A percentile compares a stretch with the other conserved stretches of the same genome.
These are phyloP conservation scores for Rauvolfia tetraphylla DNA, from an alignment of 257 asterid genomes.

Conservation along the genomic window DNA sequence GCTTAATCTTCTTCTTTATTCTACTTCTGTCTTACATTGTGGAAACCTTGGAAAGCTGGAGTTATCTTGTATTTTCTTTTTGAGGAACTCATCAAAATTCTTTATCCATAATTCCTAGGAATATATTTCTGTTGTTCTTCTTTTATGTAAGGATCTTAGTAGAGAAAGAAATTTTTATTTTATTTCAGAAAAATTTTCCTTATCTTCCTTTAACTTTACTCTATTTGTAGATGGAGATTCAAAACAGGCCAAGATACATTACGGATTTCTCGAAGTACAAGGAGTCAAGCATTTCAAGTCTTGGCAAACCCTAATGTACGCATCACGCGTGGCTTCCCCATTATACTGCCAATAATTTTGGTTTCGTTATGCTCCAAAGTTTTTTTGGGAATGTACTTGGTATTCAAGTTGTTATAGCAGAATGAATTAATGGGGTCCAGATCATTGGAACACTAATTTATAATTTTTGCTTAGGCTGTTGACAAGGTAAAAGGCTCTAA, in stretches of 20 bases:
- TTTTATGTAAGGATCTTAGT: not conserved
- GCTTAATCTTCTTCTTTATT: not conserved
- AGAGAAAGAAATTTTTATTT: not conserved
- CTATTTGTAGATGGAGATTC: slow-evolving; percentile 35
- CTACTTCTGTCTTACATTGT: not conserved
- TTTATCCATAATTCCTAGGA: too few relatives aligned
- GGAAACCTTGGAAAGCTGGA: not conserved
- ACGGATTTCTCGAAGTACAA: slow-evolving; percentile 35
- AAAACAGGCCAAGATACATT: slow-evolving; percentile 28
- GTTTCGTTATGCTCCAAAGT: slow-evolving; percentile 42
- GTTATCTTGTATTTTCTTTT: not conserved
- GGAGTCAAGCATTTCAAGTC: slow-evolving; percentile 49
- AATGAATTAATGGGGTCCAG: not conserved
- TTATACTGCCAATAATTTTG: slow-evolving; percentile 23
- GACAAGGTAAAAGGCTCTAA: too few relatives aligned
- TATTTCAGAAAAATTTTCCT: not conserved
- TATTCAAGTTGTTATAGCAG: slow-evolving; percentile 9
- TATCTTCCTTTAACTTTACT: not conserved
- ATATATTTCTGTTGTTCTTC: not conserved
- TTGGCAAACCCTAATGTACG: slow-evolving; percentile 85
- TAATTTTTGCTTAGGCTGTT: not conserved
- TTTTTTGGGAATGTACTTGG: slow-evolving; percentile 36
- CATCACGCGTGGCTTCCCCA: slow-evolving; percentile 40
- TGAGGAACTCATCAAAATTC: not conserved
- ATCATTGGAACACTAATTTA: not conserved